Conservation (phyloP, 257 asterid genomes). For the Solanum megistacrolobum region DNA sequence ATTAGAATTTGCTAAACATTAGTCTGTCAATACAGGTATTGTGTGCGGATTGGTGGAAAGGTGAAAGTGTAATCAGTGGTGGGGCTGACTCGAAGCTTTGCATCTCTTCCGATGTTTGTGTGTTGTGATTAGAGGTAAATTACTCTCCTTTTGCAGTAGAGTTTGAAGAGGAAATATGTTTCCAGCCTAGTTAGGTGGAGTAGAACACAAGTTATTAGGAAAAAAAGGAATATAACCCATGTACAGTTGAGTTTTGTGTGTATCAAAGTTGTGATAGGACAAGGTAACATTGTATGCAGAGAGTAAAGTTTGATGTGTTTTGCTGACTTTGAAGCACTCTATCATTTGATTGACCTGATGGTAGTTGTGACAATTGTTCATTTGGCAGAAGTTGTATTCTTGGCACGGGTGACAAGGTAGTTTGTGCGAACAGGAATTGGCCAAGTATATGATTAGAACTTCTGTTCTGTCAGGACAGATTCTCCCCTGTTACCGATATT, state of each 20-base stretch:
- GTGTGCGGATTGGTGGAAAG: constrained; percentile 93
- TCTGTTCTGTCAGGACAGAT: neutral
- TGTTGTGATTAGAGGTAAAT: constrained; percentile 26
- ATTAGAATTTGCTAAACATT: neutral
- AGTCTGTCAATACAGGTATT: constrained; percentile 44
- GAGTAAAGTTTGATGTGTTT: neutral
- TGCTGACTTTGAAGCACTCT: neutral
- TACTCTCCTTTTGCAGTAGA: neutral
- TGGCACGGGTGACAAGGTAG: neutral
- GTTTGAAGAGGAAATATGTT: neutral
- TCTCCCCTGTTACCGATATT: neutral
- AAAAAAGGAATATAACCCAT: neutral
- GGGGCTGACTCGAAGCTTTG: constrained; percentile 84
- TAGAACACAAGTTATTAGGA: neutral
- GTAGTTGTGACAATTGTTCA: neutral
- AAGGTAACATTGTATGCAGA: neutral
- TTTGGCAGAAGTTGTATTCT: neutral
- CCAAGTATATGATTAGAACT: neutral
- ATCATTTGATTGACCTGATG: neutral
- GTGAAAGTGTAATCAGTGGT: constrained; percentile 68
- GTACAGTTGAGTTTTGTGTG: neutral
- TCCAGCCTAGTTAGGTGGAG: neutral
- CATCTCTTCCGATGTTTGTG: constrained; percentile 63
- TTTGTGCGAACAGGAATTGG: neutral
- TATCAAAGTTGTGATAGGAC: neutral